These are phyloP conservation scores for Murraya koenigii DNA, from an alignment of 345 rosid species.

Conservation along the genomic window DNA sequence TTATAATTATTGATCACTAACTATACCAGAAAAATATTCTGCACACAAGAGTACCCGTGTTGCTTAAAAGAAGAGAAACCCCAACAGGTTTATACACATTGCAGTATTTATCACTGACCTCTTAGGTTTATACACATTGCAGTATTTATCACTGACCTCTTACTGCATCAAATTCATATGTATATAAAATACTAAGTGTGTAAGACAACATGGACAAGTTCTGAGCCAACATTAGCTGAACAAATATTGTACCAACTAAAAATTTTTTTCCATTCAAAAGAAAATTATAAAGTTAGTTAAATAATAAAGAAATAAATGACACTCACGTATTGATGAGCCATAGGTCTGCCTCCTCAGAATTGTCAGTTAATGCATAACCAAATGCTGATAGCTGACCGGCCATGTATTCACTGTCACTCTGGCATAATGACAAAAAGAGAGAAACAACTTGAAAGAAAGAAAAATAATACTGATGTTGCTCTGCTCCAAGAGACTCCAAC, in stretches of 20 bases:
- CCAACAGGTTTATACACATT: neutral
- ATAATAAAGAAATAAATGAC: neutral
- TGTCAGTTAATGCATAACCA: slow-evolving; percentile 80
- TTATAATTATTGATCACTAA: neutral
- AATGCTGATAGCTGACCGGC: slow-evolving; percentile 95
- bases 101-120: neutral
- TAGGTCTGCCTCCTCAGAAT: slow-evolving; percentile 82
- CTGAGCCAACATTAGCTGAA: neutral
- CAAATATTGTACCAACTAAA: neutral
- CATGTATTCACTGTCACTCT: slow-evolving; percentile 99
- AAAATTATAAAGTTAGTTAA: neutral
- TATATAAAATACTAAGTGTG: neutral
- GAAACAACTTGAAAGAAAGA: neutral
- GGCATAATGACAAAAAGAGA: slow-evolving; percentile 20
- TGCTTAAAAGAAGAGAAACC: neutral
- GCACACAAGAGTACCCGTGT: neutral
- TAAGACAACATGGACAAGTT: neutral
- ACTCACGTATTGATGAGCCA: slow-evolving; percentile 96
- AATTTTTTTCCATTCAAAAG: neutral
- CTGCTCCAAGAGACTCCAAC: too few relatives aligned
- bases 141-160: neutral
- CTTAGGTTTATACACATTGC: neutral
- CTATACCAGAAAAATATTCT: neutral
- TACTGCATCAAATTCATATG: neutral
- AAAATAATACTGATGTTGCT: neutral